Base-by-base conservation (phyloP, 768 basidiomycete species). In the Clavaria fumosa region DNA sequence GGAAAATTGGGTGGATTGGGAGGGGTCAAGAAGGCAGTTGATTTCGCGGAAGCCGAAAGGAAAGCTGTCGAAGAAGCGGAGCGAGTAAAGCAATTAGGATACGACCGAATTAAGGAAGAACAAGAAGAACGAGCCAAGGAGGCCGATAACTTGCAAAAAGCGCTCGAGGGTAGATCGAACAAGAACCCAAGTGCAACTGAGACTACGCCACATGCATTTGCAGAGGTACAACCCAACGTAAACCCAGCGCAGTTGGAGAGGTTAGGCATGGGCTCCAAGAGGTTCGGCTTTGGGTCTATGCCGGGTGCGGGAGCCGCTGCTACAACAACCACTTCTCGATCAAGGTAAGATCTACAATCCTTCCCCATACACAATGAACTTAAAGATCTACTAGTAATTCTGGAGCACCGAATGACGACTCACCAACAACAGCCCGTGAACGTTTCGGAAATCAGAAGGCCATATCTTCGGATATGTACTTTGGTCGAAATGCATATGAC, bases 391-490 rank as follows among this genome's bases (percentile, higher is more conserved):
- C n/a, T n/a, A n/a, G n/a, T n/a, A n/a, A n/a, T n/a, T n/a, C n/a
- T n/a, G n/a, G n/a, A n/a, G n/a, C n/a, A n/a, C n/a, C n/a, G n/a
- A n/a, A n/a, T n/a, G n/a, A 76, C 35, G 74, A 83, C 37, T 61
- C 75, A 19, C 75, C 77, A 0, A 89, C 75, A 4, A 72, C 71
- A 12, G 93, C 95, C 1, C 75, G 90, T 40, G 81, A 91, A 5
- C 86, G 84, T 49, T 99, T 97, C 54, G 85, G 88, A 2, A 56
- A 51, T 42, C 95, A 97, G 54, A 99, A 96, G 53, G 89, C 73
- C 38, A 99, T 99, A 54, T 96, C 91, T 4, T 93, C 89, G 3
- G 95, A 97, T 52, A 89, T 90, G 84, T 96, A 80, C 64, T 97
- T 97, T 54, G 88, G 79, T 17, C 72, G 93, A 28, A 81, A 82